Conservation (phyloP, 169 alveolate species). For the Cryptosporidium sp. region DNA sequence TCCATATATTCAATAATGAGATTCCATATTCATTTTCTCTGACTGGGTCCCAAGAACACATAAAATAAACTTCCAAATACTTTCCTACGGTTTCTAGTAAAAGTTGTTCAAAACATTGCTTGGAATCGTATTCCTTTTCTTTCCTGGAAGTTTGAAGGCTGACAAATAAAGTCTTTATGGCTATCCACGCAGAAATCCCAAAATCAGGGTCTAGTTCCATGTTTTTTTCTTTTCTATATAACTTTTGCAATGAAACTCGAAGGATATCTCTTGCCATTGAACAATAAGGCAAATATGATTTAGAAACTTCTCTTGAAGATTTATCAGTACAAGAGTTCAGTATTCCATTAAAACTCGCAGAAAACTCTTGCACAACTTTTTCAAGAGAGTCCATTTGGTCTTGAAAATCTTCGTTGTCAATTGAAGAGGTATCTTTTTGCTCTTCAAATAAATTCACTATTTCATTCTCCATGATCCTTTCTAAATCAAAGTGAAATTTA, state of each 20-base stretch:
- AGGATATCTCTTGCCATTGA: slow-evolving; percentile 4
- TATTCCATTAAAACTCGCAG: not conserved
- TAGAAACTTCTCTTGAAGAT: slow-evolving; percentile 18
- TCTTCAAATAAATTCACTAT: slow-evolving; percentile 11
- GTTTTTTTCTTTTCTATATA: slow-evolving; percentile 14
- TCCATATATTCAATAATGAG: slow-evolving; percentile 41
- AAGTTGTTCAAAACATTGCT: slow-evolving; percentile 18
- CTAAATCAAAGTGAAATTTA: slow-evolving; percentile 9
- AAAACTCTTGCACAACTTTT: slow-evolving; percentile 5
- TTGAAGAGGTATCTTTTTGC: not conserved
- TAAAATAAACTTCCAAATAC: slow-evolving; percentile 13
- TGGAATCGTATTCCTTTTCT: slow-evolving; percentile 36
- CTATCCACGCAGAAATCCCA: slow-evolving; percentile 31
- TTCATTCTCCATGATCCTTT: slow-evolving; percentile 15
- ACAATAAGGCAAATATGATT: slow-evolving; percentile 52
- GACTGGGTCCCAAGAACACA: slow-evolving; percentile 62
- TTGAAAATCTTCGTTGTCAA: not conserved
- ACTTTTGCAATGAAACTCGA: not conserved
- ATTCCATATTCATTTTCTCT: slow-evolving; percentile 36
- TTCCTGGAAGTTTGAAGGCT: slow-evolving; percentile 11
- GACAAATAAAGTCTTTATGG: slow-evolving; percentile 21
- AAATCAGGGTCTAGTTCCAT: slow-evolving; percentile 14
- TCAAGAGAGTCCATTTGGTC: slow-evolving; percentile 16
- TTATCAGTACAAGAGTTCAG: not conserved
- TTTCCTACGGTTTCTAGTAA: not conserved